Base-by-base conservation (phyloP, 2,329 filamentous ascomycete species). In the Colletotrichum sp. region DNA sequence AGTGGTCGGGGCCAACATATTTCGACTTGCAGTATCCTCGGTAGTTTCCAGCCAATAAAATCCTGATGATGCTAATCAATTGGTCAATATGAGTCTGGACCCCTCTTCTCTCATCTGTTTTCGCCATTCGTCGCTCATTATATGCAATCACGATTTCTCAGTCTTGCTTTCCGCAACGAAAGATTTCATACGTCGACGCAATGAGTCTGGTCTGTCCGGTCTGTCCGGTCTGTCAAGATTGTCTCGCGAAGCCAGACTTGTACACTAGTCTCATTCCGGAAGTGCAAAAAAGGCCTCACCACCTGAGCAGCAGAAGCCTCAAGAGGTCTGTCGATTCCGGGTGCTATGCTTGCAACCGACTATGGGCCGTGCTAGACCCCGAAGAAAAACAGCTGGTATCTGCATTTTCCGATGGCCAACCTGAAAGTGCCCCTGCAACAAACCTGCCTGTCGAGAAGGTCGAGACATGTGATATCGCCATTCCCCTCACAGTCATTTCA, bases 391-490 rank as follows among this genome's bases (percentile, higher is more conserved):
- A 52, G n/a, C 10, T 52, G n/a, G n/a, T 52, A 13, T 0, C 6
- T 0, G 44, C n/a, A 3, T 0, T 0, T 52, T 52, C 44, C n/a
- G n/a, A 52, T 21, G 10, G 44, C n/a, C 44, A 21, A 21, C 10
- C 44, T 21, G 44, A 21, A 7, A 21, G 21, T 2, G 2, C 1
- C 10, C 0, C 21, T 12, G 18, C 16, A 21, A 21, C 44, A 49
- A 21, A 49, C 0, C 1, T 13, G 1, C 32, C 32, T 1, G 13
- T n/a, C n/a, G 0, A 21, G 0, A 49, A 52, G 1, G 10, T 8
- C 44, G n/a, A 52, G n/a, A 52, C 44, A 52, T 0, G n/a, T 52
- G 44, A 8, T 21, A 21, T 0, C n/a, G 4, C 1, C 1, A 21
- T 3, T 52, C 44, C 0, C n/a, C n/a, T 52, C 0, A 21, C 44